phyloP scores from a whole-genome alignment of 495 filamentous ascomycete species.

The Penicillium verhagenii region DNA sequence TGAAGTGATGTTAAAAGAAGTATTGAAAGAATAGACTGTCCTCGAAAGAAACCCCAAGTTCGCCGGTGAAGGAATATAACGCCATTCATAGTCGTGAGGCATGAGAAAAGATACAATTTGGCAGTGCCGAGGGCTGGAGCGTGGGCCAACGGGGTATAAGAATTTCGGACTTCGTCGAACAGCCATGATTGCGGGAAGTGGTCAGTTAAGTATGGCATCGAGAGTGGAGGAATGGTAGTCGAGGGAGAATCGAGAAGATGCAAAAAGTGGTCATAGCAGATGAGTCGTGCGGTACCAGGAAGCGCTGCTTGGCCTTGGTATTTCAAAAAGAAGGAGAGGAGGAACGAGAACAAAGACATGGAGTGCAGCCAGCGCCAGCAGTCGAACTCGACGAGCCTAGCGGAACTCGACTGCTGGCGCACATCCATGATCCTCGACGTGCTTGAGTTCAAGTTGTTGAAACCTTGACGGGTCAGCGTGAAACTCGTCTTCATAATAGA shows the following conservation, averaged over 20 bases:
- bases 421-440: slow-evolving; percentile 81
- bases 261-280: not conserved
- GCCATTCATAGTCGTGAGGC: slow-evolving; percentile 32
- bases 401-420: slow-evolving; percentile 91
- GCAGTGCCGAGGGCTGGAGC: slow-evolving; percentile 2
- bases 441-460: slow-evolving; percentile 88
- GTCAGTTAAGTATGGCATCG: not conserved
- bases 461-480: slow-evolving; percentile 53
- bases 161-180: slow-evolving; percentile 5
- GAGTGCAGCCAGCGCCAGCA: slow-evolving; percentile 17
- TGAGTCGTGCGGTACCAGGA: slow-evolving; percentile 5
- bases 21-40: slow-evolving; percentile 12
- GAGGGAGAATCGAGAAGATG: slow-evolving; percentile 1
- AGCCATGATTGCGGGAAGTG: not conserved
- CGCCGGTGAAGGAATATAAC: slow-evolving; percentile 19
- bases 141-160: slow-evolving; percentile 13
- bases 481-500: too few species aligned
- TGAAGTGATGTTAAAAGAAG: slow-evolving; percentile 8
- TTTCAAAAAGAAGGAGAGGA: not conserved
- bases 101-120: slow-evolving; percentile 30
- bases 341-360: not conserved
- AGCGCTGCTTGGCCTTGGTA: slow-evolving; percentile 7
- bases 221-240: not conserved
- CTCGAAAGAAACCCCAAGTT: slow-evolving; percentile 12
- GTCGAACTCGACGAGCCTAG: slow-evolving; percentile 45